phyloP scores from a whole-genome alignment of 1,139 yeast genomes.

The Pichia sp. region DNA sequence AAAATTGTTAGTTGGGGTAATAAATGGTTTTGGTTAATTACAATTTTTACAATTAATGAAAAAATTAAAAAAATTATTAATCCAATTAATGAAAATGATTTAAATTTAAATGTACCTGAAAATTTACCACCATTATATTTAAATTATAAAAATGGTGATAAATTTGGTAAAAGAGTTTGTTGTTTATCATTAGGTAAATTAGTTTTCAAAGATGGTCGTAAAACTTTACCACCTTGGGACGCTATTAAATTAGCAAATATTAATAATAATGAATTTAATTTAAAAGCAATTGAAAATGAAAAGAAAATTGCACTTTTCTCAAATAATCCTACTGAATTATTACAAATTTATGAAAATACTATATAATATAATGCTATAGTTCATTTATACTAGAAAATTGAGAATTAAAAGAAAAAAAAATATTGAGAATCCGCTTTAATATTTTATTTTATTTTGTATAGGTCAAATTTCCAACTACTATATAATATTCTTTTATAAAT shows the following conservation, averaged over 20 bases:
- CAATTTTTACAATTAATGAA: constrained; percentile 40
- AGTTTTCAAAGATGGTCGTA: constrained; percentile 51
- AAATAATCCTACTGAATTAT: constrained; percentile 4
- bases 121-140: constrained; percentile 8
- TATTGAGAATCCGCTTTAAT: no score
- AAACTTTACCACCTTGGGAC: constrained; percentile 36
- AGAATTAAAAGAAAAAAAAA: no score
- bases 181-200: constrained; percentile 71
- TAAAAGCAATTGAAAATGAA: not conserved
- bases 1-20: constrained; percentile 77
- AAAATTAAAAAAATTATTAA: not conserved
- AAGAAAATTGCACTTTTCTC: not conserved
- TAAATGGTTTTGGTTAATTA: constrained; percentile 74
- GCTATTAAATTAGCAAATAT: not conserved
- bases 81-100: not conserved
- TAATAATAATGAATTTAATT: not conserved
- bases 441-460: no score
- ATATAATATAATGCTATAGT: not conserved
- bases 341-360: constrained; percentile 4
- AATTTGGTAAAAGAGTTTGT: constrained; percentile 12
- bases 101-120: not conserved
- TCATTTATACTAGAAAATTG: no score
- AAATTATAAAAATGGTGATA: constrained; percentile 2
- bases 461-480: no score
- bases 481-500: no score